Evolutionary conservation across 805 yeast genomes (phyloP).

Genomic region (Sungouiozyma intestinalis): DNA sequence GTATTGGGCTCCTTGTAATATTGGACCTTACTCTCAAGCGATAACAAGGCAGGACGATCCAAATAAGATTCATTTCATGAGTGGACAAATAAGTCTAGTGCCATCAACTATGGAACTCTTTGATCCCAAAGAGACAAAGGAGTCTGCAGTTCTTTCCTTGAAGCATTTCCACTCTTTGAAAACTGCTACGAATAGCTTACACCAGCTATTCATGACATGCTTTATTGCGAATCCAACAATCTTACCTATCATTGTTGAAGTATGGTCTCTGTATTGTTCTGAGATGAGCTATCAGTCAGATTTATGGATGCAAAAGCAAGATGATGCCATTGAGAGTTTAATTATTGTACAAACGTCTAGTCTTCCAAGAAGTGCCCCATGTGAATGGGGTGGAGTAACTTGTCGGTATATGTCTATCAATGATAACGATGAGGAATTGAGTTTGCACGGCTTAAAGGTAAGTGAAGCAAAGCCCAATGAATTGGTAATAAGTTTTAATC

Average conservation of each 20-base stretch:
- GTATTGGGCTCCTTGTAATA: slow-evolving; percentile 97
- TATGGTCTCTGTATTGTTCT: slow-evolving; percentile 39
- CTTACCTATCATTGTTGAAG: slow-evolving; percentile 25
- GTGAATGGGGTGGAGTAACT: slow-evolving; percentile 69
- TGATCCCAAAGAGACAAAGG: slow-evolving; percentile 19
- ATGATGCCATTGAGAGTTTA: slow-evolving; percentile 25
- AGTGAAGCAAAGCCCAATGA: not conserved
- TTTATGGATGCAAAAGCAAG: slow-evolving; percentile 17
- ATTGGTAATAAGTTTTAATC: not conserved
- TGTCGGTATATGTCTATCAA: slow-evolving; percentile 30
- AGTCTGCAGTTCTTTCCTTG: slow-evolving; percentile 43
- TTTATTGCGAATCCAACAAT: slow-evolving; percentile 35
- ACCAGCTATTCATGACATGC: slow-evolving; percentile 42
- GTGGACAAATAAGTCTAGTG: slow-evolving; percentile 86
- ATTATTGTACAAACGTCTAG: slow-evolving; percentile 44
- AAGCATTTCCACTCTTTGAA: slow-evolving; percentile 67
- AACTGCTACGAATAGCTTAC: slow-evolving; percentile 37
- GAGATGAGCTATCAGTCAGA: slow-evolving; percentile 14
- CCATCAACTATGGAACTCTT: slow-evolving; percentile 59
- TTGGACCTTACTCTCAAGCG: slow-evolving; percentile 94
- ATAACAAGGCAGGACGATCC: slow-evolving; percentile 36
- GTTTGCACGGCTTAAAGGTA: not conserved
- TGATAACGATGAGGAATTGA: slow-evolving; percentile 32
- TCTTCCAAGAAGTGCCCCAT: slow-evolving; percentile 52
- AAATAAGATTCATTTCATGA: slow-evolving; percentile 46